These are phyloP conservation scores for Clavispora asparagi DNA, from an alignment of 805 yeast genomes.

Conservation along the genomic window DNA sequence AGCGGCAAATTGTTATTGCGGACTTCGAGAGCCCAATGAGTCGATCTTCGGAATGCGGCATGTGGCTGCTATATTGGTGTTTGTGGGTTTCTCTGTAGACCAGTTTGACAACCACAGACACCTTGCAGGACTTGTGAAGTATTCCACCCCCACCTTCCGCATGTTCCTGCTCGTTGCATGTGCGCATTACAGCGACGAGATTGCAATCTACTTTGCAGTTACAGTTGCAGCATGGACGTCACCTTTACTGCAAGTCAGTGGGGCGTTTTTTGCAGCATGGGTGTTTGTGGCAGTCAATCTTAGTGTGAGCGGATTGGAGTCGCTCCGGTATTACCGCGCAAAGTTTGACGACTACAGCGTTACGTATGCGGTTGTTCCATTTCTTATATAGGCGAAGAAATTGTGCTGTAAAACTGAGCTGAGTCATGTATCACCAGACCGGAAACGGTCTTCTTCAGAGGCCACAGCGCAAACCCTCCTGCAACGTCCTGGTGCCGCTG, in stretches of 20 bases:
- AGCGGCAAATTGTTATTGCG: conserved; percentile 31
- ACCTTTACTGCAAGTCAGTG: not conserved
- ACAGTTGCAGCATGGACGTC: conserved; percentile 5
- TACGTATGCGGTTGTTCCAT: conserved; percentile 36
- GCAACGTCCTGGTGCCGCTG: not conserved
- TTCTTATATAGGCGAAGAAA: conserved; percentile 16
- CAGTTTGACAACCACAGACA: conserved; percentile 50
- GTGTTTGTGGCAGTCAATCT: conserved; percentile 42
- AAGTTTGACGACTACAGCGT: conserved; percentile 24
- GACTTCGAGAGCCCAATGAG: conserved; percentile 2
- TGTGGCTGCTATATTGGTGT: not conserved
- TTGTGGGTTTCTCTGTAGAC: conserved; percentile 42
- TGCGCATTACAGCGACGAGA: conserved; percentile 70
- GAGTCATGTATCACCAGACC: too few relatives aligned
- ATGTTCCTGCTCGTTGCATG: conserved; percentile 48
- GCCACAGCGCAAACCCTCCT: not conserved
- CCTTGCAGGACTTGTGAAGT: conserved; percentile 47
- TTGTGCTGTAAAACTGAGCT: too few relatives aligned
- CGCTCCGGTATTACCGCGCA: conserved; percentile 41
- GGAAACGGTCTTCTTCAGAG: too few relatives aligned
- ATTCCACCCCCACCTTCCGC: conserved; percentile 49
- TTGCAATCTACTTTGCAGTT: conserved; percentile 46
- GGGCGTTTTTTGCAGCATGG: conserved; percentile 19
- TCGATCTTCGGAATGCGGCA: not conserved
- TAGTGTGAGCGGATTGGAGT: conserved; percentile 51